Evolutionary conservation across 371 early-diverging fungal genomes (phyloP), one percentile per base, ranked within the genome.

Genomic region (Circinella umbellata): DNA sequence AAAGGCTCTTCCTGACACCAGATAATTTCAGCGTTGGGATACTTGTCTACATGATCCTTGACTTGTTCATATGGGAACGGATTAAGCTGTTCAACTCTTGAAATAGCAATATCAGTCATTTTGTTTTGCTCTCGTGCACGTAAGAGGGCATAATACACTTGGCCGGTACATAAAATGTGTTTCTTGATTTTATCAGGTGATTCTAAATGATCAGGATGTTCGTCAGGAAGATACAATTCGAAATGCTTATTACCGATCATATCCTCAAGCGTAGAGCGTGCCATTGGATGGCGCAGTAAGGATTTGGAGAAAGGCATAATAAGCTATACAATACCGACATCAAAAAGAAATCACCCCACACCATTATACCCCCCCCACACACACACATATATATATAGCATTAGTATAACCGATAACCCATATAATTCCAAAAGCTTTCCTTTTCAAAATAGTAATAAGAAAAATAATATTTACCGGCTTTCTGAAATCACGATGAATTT

Each of bases 1-100:
- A 95, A 80, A 17, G 95, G 93, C 78, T 98, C 99, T 84, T 98
- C 99, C 82, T 98, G 99, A 64, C 89, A 90, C 95, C 96, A 98
- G 35, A 96, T 88, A 70, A 95, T 82, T 72, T 96, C 93, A 20
- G 94, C 90, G 69, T 95, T 92, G 73, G 93, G 93, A 83, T 97
- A 98, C 79, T 92, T 90, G 77, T 98, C 96, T 47, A 93, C 77
- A 71, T 93, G 91, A 68, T 90, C 87, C 84, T 89, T 91, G 68
- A 95, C 91, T 68, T 92, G 88, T 77, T 96, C 93, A 86, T 92
- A 97, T 42, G 99, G 99, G 94, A 98, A 98, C 54, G 99, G 99
- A 75, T 88, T 88, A 70, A 97, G 79, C 80, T 98, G 96, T 84
- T 98, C 99, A 54, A 98, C 73, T 73, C 99, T 92, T 57, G 94